Base-by-base conservation (phyloP, 768 basidiomycete genomes). In the Tylopilus subfusipes region DNA sequence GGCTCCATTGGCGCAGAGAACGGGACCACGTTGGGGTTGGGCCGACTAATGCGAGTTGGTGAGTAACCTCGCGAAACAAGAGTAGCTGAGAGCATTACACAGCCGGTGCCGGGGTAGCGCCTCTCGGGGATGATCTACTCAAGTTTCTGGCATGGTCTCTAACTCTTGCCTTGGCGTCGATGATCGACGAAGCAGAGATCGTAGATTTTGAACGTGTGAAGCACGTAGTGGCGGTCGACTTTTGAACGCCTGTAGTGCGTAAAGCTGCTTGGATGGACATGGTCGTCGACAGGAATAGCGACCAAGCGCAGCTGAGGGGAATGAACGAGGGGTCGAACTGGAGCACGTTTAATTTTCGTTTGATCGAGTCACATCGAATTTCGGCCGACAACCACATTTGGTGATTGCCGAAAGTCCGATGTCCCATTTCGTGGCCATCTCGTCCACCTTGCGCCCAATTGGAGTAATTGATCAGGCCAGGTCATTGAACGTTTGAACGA, bases 151-250 rank as follows among this genome's bases (percentile, higher is more conserved):
- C 86, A 73, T 88, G 85, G 63, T 90, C 89, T 63, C 82, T 76
- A 48, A 93, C 86, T 72, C 90, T 83, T 47, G 82, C 82, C 75
- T 88, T 91, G 40, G 90, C 90, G 42, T 93, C 91, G 53, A 87
- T 66, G 67, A 88, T 86, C 14, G 84, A 82, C 43, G 73, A 58
- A 29, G 75, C 58, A 11, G 78, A 73, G 48, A 72, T 72, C 9
- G 83, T 82, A 1, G 83, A 84, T 56, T 76, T 75, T 47, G 76
- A 74, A 60, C 85, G 75, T 12, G 73, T 66, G 55, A 81, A 76
- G 29, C 75, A 69, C 16, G 24, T 55, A 11, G 61, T 54, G 36
- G 67, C 55, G 8, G 63, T 57, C n/a, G 62, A 61, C 67, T 73
- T 76, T 57, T 68, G 66, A 43, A 78, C 74, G 60, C 73, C 56